Base-by-base conservation (phyloP, 371 early-diverging fungal genomes). In the Haplosporangium sp. region DNA sequence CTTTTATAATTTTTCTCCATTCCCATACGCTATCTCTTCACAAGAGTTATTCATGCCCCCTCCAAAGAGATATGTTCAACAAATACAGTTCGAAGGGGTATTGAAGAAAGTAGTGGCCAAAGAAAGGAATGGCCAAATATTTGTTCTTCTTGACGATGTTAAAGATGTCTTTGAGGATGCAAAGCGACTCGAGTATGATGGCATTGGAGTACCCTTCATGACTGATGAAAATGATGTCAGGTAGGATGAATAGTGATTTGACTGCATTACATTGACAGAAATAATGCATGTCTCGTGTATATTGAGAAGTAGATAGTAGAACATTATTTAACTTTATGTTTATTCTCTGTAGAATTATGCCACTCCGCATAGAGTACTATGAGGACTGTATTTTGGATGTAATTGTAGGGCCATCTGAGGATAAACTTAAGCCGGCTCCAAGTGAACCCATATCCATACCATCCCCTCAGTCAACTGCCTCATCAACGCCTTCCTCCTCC, bases 331-430 rank as follows among this genome's bases (percentile, higher is more conserved):
- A 56, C 4, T 45, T 58, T 20, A 57, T 6, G 19, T 0, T 20
- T 35, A 20, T 39, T n/a, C 56, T 19, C 15, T 17, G 4, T 74
- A 74, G 74, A 20, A 38, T 74, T n/a, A 27, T 2, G 15, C 74
- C 74, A 7, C 61, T 56, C 27, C 65, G 74, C n/a, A 19, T 74
- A 56, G 69, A 68, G 61, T 74, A 69, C 62, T 35, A 68, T 20
- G 74, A 68, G 17, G 74, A 67, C 17, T 57, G 63, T 38, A 53
- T 73, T 63, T 55, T 67, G 2, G 74, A 73, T 47, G 74, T 73
- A 38, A 35, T 73, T 27, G 50, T 68, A 4, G 73, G 67, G 3
- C 27, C 73, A 2, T 9, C 48, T 9, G 71, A 71, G 19, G 53
- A 53, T n/a, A 65, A 17, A 19, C 10, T 40, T 2, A 27, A 34